These are phyloP conservation scores for Exophiala sideris DNA, from an alignment of 2,329 filamentous ascomycete genomes.

Conservation along the genomic window DNA sequence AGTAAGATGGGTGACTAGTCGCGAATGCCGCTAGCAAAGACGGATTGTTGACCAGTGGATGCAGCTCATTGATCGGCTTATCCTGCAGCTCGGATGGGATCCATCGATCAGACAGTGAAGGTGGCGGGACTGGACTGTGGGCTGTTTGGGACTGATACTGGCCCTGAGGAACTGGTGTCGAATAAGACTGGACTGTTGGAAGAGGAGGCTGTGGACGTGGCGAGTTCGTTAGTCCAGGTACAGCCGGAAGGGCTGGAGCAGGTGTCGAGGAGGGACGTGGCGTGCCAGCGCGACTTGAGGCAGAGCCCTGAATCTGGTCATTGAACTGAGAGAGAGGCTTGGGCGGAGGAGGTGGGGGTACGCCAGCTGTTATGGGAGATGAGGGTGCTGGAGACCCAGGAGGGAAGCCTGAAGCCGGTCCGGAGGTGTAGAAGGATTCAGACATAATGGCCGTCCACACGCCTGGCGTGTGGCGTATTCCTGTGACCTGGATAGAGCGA, in stretches of 20 bases:
- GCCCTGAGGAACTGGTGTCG: slow-evolving; percentile 27
- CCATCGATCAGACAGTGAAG: slow-evolving; percentile 18
- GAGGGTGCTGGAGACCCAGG: slow-evolving; percentile 10
- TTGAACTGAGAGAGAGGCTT: slow-evolving; percentile 21
- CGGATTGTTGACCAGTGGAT: slow-evolving; percentile 70
- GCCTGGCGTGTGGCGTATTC: too few relatives aligned
- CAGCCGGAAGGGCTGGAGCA: slow-evolving; percentile 30
- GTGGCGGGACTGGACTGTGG: slow-evolving; percentile 30
- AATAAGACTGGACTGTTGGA: slow-evolving; percentile 38
- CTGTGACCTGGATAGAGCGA: neutral
- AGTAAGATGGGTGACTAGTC: slow-evolving; percentile 69
- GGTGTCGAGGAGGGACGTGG: slow-evolving; percentile 12
- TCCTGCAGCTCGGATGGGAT: slow-evolving; percentile 20
- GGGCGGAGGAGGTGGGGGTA: slow-evolving; percentile 23
- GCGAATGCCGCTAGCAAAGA: slow-evolving; percentile 71
- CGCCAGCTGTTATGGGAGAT: slow-evolving; percentile 8
- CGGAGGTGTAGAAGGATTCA: slow-evolving; percentile 22
- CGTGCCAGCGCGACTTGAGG: slow-evolving; percentile 17
- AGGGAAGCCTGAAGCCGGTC: slow-evolving; percentile 7
- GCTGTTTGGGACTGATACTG: slow-evolving; percentile 29
- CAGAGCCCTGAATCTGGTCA: slow-evolving; percentile 5
- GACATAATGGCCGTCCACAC: slow-evolving; percentile 7
- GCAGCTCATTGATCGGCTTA: slow-evolving; percentile 50
- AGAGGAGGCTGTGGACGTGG: slow-evolving; percentile 33
- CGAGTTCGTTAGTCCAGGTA: slow-evolving; percentile 38